Evolutionary conservation across 352 stramenopile species (phyloP).

Genomic region (Globisporangium heterothallicum): DNA sequence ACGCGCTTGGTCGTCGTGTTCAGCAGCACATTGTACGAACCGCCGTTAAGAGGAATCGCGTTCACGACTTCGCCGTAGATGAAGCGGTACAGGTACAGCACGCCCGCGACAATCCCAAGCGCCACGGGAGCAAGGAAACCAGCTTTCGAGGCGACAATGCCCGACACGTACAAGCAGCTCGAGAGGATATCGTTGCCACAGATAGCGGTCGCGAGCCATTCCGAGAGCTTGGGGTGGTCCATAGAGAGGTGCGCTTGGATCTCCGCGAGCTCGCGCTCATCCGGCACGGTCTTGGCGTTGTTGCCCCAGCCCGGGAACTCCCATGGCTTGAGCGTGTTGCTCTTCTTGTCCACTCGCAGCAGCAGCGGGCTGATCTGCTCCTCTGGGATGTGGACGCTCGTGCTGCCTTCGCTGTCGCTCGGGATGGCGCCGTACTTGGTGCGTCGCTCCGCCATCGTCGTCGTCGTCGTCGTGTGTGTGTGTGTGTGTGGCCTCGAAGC

Average conservation of each 20-base stretch:
- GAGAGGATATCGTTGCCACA: slow-evolving; percentile 95
- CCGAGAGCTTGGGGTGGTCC: slow-evolving; percentile 82
- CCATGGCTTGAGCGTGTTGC: slow-evolving; percentile 71
- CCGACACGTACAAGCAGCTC: slow-evolving; percentile 89
- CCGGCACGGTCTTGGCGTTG: slow-evolving; percentile 50
- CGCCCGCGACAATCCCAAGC: slow-evolving; percentile 85
- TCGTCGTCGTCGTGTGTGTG: background rate
- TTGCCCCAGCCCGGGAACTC: slow-evolving; percentile 84
- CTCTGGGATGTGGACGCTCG: slow-evolving; percentile 25
- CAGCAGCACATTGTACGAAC: slow-evolving; percentile 94
- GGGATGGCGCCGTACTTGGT: slow-evolving; percentile 59
- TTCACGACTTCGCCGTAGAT: slow-evolving; percentile 94
- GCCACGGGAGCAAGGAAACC: slow-evolving; percentile 89
- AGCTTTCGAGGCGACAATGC: slow-evolving; percentile 79
- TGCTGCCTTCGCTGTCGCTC: slow-evolving; percentile 23
- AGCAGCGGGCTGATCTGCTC: slow-evolving; percentile 63
- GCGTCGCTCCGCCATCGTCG: slow-evolving; percentile 31
- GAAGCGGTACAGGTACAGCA: slow-evolving; percentile 88
- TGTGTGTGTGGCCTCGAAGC: background rate
- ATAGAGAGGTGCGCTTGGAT: slow-evolving; percentile 72
- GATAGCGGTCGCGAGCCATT: slow-evolving; percentile 93
- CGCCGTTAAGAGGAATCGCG: slow-evolving; percentile 93
- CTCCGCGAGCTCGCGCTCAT: slow-evolving; percentile 58
- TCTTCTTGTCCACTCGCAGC: slow-evolving; percentile 67
- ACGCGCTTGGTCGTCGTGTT: slow-evolving; percentile 94